Base-by-base conservation (phyloP, 169 alveolate species). In the Plasmodium falciparum region DNA sequence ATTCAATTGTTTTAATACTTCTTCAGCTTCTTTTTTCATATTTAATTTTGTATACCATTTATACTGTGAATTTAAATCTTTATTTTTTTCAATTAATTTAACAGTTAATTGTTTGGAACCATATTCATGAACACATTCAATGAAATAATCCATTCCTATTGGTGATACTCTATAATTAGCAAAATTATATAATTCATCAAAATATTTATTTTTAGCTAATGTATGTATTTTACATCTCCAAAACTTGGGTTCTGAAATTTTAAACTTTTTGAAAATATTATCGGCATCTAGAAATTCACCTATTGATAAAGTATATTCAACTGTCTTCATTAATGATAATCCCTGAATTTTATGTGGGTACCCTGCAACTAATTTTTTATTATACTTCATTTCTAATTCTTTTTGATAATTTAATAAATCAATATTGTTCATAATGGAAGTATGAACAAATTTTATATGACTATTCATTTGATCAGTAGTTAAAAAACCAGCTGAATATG, bases 161-260 rank as follows among this genome's bases (percentile, higher is more conserved):
- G 95, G 95, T 33, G 95, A 88, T 12, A 89, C 89, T 74, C 93
- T 73, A 61, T 58, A 71, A 47, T 78, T 50, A 29, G 95, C 95
- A 69, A 88, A 88, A 50, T 80, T 89, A 52, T 72, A 75, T 24
- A 92, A 65, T 70, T 88, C 95, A 58, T 92, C 95, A 76, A 92
- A 88, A 63, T 88, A 66, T 49, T 78, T 78, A 78, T 78, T 65
- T 61, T 83, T 86, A 17, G 94, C 94, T 71, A 83, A 49, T 43
- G 94, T 86, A 61, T 90, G 65, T 67, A 90, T 80, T 74, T 90
- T 80, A 66, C 90, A 58, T 22, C 95, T 88, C 93, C 95, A 92
- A 73, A 58, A 92, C 63, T 89, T 91, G 0, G 74, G 74, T 56
- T 92, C 95, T n/a, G 93, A 58, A 11, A 92, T 86, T 56, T 88